These are phyloP conservation scores for Paracamarosporium sp. DNA, from an alignment of 2,329 filamentous ascomycete species.

Conservation along the genomic window DNA sequence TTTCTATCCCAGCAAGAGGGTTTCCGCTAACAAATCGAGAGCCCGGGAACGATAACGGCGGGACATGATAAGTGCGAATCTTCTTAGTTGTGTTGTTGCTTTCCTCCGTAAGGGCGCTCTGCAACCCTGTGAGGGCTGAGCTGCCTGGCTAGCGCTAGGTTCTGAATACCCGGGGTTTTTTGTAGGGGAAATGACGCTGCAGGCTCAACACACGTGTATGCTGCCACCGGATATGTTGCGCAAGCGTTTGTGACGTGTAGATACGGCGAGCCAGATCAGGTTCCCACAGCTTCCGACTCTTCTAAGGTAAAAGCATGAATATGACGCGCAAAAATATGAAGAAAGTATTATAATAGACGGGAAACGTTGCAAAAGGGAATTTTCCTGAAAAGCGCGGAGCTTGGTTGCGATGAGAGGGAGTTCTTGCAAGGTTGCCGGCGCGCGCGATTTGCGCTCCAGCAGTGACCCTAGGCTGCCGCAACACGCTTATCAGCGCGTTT, in stretches of 20 bases:
- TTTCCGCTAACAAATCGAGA: neutral
- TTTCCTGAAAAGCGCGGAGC: neutral
- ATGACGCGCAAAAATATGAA: neutral
- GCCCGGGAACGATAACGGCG: neutral
- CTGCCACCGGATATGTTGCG: neutral
- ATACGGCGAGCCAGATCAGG: neutral
- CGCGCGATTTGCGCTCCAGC: conserved; percentile 2
- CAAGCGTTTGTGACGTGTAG: neutral
- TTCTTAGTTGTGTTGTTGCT: neutral
- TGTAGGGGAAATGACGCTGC: neutral
- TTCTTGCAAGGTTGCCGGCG: neutral
- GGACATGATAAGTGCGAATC: neutral
- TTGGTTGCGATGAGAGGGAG: neutral
- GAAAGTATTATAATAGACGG: neutral
- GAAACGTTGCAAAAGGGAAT: neutral
- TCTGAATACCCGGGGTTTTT: neutral
- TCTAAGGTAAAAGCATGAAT: neutral
- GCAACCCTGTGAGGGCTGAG: neutral
- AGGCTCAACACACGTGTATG: neutral
- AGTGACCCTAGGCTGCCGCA: neutral
- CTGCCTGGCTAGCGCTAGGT: neutral
- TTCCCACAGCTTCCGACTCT: neutral
- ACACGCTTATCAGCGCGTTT: neutral
- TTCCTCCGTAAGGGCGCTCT: neutral
- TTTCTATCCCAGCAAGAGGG: neutral